A percentile compares a stretch with the other conserved stretches of the same genome.
phyloP scores from a whole-genome alignment of 192 early-diverging fungal genomes.

The Mortierella alpina region DNA sequence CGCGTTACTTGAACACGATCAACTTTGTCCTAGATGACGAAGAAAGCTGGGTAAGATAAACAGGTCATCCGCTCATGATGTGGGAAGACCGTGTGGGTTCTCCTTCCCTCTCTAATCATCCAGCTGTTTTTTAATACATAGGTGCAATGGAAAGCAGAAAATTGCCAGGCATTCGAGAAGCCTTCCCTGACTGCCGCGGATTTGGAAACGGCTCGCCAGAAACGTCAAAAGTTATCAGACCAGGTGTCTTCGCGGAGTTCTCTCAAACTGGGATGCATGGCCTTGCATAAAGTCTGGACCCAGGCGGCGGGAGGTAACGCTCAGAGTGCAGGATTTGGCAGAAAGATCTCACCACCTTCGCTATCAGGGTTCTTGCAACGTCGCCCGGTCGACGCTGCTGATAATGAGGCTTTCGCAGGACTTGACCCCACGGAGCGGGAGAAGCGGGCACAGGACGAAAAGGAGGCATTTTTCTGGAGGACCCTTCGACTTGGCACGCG shows the following conservation, averaged over 20 bases:
- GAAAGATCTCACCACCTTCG: constrained; percentile 8
- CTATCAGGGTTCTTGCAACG: constrained; percentile 52
- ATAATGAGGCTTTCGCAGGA: constrained; percentile 3
- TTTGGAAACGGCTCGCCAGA: constrained; percentile 33
- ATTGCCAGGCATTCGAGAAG: constrained; percentile 79
- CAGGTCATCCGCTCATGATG: neutral
- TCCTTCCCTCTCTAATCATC: too few species aligned
- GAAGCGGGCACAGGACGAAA: constrained; percentile 8
- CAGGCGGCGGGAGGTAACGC: constrained; percentile 40
- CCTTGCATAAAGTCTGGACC: constrained; percentile 49
- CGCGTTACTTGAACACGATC: constrained; percentile 72
- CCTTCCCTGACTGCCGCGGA: constrained; percentile 54
- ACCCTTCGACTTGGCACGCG: constrained; percentile 57
- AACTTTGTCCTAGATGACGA: constrained; percentile 79
- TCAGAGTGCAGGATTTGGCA: constrained; percentile 36
- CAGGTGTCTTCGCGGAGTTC: constrained; percentile 19
- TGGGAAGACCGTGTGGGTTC: too few species aligned
- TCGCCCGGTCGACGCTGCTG: neutral
- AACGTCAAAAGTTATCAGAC: constrained; percentile 51
- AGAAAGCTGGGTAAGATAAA: constrained; percentile 70
- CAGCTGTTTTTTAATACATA: constrained; percentile 10
- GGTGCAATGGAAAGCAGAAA: constrained; percentile 85
- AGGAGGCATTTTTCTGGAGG: constrained; percentile 56
- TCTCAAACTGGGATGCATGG: constrained; percentile 24
- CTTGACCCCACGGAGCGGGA: constrained; percentile 17